Percentiles rank a stretch among this genome's conserved stretches.
phyloP scores from a whole-genome alignment of 495 filamentous ascomycete genomes.

The Pyrenula massariospora region DNA sequence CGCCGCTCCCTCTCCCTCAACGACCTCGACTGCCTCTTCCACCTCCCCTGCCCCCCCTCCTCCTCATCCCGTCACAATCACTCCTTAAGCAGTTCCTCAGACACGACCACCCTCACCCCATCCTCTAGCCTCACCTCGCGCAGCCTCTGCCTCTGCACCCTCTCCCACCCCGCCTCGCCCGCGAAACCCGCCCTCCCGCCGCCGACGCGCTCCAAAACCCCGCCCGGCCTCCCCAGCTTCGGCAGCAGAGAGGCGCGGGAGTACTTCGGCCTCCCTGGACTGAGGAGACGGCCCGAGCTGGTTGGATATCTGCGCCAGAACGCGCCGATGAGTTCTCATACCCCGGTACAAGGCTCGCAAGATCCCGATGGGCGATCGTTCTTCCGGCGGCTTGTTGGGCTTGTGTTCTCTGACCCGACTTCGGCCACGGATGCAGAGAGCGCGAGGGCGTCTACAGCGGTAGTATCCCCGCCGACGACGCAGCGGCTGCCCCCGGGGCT shows the following conservation, averaged over 20 bases:
- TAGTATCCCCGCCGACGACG: background rate
- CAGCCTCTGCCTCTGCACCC: background rate
- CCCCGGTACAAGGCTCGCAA: too few species aligned
- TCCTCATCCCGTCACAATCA: background rate
- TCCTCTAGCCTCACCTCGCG: background rate
- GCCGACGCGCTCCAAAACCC: background rate
- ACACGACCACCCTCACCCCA: background rate
- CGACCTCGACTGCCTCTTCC: constrained; percentile 1
- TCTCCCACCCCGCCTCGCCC: background rate
- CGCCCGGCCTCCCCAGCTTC: background rate
- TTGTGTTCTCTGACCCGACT: background rate
- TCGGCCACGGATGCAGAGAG: background rate
- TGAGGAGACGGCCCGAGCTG: too few species aligned
- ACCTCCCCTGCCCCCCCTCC: background rate
- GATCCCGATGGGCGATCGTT: too few species aligned
- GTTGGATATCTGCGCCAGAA: too few species aligned
- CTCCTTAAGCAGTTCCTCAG: background rate
- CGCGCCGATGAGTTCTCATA: too few species aligned
- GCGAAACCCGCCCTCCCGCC: background rate
- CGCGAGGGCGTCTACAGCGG: background rate
- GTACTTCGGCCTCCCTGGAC: background rate
- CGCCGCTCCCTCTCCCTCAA: background rate
- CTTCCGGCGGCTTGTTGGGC: too few species aligned
- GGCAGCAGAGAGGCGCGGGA: background rate
- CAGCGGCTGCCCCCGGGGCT: background rate